Evolutionary conservation across 1,284 basidiomycete genomes (phyloP), one percentile per base, ranked within the genome.

Genomic region (Cutaneotrichosporon cyanovorans): DNA sequence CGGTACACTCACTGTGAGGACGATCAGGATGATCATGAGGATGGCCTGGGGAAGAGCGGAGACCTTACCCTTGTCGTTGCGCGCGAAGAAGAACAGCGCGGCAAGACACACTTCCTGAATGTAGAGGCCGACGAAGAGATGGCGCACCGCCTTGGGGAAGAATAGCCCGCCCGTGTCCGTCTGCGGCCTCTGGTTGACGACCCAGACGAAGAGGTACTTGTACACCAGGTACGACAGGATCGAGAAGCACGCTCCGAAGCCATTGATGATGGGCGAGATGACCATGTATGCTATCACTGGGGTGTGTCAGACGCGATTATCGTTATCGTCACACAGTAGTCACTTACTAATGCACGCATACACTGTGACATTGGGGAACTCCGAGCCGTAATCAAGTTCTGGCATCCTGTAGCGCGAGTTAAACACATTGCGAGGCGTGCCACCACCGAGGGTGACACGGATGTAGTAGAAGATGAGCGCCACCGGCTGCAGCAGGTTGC

Each of bases 261-360:
- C 92, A 62, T 89, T 93, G 73, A 96, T 87, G 62, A 99, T 79
- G 0, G 93, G 93, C 2, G 89, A 84, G 58, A 98, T 93, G 66
- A 95, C 79, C 42, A 83, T 84, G 74, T 98, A 98, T 3, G 80
- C 82, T 53, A 82, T 75, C 42, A 75, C 76, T 62, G 77, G 25
- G 25, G 1, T 14, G n/a, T n/a, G 43, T 31, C 16, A 48, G 41
- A 61, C 19, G 65, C 61, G 40, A 56, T 47, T n/a, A n/a, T n/a
- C n/a, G n/a, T n/a, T n/a, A n/a, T n/a, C n/a, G 28, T 31, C 18
- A 2, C 9, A 21, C 19, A 4, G n/a, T n/a, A n/a, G 22, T 18
- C 21, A 77, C 83, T 60, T 51, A 86, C 85, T 77, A 67, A 91
- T 87, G 36, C 87, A 82, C 30, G 80, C 77, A 40, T 91, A 73